Percentiles rank a stretch among this genome's conserved stretches.
Evolutionary conservation across 2,329 filamentous ascomycete species (phyloP).

Genomic region (Gyromitra esculenta): DNA sequence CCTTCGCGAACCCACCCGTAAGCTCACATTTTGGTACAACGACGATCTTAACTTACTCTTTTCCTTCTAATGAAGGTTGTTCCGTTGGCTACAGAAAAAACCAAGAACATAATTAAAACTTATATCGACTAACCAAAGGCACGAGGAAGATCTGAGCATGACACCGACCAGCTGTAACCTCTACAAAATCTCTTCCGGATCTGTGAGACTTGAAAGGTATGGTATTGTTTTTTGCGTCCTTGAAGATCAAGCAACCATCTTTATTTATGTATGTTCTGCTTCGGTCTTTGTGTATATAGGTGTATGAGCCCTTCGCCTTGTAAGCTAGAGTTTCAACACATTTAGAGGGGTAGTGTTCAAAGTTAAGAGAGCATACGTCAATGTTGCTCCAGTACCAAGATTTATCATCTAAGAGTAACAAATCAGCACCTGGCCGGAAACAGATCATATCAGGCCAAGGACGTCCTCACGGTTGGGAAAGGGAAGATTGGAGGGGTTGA

Average conservation of each 20-base stretch:
- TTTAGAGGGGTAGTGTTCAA: not conserved
- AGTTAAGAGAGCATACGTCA: not conserved
- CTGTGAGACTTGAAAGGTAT: not conserved
- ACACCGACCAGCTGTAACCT: not conserved
- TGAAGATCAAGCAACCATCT: not conserved
- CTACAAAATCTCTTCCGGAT: not conserved
- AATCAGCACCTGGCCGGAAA: not conserved
- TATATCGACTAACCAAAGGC: not conserved
- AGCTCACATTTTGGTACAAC: not conserved
- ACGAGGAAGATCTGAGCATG: not conserved
- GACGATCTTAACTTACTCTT: not conserved
- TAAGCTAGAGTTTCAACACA: not conserved
- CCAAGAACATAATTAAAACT: not conserved
- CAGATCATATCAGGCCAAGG: not conserved
- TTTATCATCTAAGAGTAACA: not conserved
- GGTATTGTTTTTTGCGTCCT: not conserved
- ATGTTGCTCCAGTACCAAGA: not conserved
- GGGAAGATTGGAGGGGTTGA: not conserved
- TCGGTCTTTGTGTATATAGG: not conserved
- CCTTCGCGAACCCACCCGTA: not conserved
- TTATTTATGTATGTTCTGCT: not conserved
- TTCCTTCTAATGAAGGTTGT: not conserved
- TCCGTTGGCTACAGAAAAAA: not conserved
- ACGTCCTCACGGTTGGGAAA: not conserved
- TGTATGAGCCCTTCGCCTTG: not conserved